Evolutionary conservation across 371 early-diverging fungal genomes (phyloP), one percentile per base, ranked within the genome.

Genomic region (Lichtheimia hyalospora): DNA sequence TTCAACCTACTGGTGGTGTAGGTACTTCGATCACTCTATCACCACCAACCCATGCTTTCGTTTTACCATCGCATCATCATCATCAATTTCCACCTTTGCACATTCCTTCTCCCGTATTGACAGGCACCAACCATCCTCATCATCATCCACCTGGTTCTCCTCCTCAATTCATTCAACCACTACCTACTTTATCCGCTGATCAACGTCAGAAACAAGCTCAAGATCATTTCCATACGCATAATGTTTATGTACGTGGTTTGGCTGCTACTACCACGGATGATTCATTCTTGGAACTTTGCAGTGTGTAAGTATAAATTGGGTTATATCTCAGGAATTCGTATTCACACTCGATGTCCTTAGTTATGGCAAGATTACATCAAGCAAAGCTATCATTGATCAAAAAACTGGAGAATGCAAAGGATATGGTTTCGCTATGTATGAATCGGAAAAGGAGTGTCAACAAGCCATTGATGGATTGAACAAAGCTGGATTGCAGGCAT

Each of bases 371-470:
- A 88, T 96, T 40, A 69, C 86, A 46, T 93, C 95, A 48, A 87
- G 89, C 53, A 96, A 95, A 62, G 86, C 92, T 5, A 94, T 95
- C 41, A 74, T 93, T 44, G 91, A 95, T 67, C 88, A 84, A 58
- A 81, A 78, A 50, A 86, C 92, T 6, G 87, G 88, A 41, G 83
- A 85, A 62, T 96, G 96, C 68, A 92, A 92, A 72, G 95, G 95
- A 0, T 93, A 90, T 69, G 96, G 96, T 5, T 96, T 96, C 65
- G 93, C 93, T 20, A 86, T 94, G 86, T 96, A 90, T 71, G 88
- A 89, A 49, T 86, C 79, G 16, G 83, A 81, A 25, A 77, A 82
- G 15, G 87, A 90, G 55, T 88, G 91, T 12, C 68, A 79, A 41
- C 49, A 61, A 8, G 92, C 93, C 16, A 91, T 93, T 62, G 78